Evolutionary conservation across 768 basidiomycete genomes (phyloP), one percentile per base, ranked within the genome.

Genomic region (Pleurotus cornucopiae): DNA sequence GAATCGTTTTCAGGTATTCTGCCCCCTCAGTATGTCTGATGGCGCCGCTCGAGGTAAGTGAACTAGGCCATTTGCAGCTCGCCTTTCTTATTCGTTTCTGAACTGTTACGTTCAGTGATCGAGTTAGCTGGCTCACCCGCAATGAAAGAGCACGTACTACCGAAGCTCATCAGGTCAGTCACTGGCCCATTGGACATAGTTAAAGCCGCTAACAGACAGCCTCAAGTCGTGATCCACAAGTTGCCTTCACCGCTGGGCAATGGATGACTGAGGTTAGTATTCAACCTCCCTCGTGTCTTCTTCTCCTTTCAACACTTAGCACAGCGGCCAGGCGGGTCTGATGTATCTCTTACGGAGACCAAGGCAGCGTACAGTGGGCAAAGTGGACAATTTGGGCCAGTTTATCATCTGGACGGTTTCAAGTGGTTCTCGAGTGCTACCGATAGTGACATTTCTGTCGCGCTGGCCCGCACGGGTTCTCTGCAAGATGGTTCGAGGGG

Each of bases 381-480:
- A 37, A 58, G 57, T 1, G 65, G 73, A 55, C 54, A 41, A 5
- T 72, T 80, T 55, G 86, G 86, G 16, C 71, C 78, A 2, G 68
- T 74, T 48, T 88, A 87, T 65, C 71, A 63, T 16, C 66, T 90
- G 18, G 73, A 89, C 60, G 88, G 89, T 2, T 81, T 90, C 66
- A 91, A 90, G 70, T 91, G 89, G 89, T 91, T 91, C 68, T 89
- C 89, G 13, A 88, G 86, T 61, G 90, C 90, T 1, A 88, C 88
- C 0, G 90, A 91, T 61, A 82, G 85, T 59, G 74, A 91, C 57
- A 72, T 90, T 6, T 79, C 88, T 0, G 75, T 91, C 21, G 88
- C 86, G 1, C 72, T 91, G 4, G 90, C 88, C 4, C 84, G 89
- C 38, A 90, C 89, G 1, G 88, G 86, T 0, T 67, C 80, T 0